phyloP scores from a whole-genome alignment of 129 eudicot genomes.

The Flaveria linearis region DNA sequence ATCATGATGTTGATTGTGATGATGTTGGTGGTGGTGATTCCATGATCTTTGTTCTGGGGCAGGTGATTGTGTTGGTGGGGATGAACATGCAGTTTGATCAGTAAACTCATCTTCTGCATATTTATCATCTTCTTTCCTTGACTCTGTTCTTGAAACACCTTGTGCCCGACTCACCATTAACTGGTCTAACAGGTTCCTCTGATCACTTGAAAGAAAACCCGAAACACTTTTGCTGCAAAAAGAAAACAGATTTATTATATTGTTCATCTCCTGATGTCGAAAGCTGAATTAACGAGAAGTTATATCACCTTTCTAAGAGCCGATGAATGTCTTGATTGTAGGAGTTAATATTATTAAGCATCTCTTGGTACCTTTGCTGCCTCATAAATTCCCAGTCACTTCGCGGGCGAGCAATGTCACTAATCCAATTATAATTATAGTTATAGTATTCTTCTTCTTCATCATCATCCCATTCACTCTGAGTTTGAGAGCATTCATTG shows the following conservation, averaged over 20 bases:
- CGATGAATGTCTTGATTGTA: constrained; percentile 57
- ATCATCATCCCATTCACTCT: constrained; percentile 55
- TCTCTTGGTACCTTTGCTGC: constrained; percentile 72
- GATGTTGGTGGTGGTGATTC: constrained; percentile 43
- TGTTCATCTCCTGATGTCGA: neutral
- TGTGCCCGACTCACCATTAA: constrained; percentile 54
- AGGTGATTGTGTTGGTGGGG: constrained; percentile 21
- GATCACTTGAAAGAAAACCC: constrained; percentile 56
- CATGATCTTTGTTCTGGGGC: constrained; percentile 26
- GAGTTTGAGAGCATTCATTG: constrained; percentile 46
- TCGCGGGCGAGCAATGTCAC: constrained; percentile 69
- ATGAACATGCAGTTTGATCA: constrained; percentile 38
- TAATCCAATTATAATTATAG: constrained; percentile 57
- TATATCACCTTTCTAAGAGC: constrained; percentile 60
- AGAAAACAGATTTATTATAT: neutral
- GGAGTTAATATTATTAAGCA: constrained; percentile 46
- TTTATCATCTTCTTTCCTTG: neutral
- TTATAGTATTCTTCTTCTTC: constrained; percentile 42
- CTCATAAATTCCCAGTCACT: constrained; percentile 81
- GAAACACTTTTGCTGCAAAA: constrained; percentile 66
- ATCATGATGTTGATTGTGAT: constrained; percentile 30
- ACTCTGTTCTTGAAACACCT: constrained; percentile 11
- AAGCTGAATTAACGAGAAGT: neutral
- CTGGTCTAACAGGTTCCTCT: constrained; percentile 54
- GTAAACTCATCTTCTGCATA: constrained; percentile 17